These are phyloP conservation scores for Kondoa subrosea DNA, from an alignment of 768 basidiomycete species.

Conservation along the genomic window DNA sequence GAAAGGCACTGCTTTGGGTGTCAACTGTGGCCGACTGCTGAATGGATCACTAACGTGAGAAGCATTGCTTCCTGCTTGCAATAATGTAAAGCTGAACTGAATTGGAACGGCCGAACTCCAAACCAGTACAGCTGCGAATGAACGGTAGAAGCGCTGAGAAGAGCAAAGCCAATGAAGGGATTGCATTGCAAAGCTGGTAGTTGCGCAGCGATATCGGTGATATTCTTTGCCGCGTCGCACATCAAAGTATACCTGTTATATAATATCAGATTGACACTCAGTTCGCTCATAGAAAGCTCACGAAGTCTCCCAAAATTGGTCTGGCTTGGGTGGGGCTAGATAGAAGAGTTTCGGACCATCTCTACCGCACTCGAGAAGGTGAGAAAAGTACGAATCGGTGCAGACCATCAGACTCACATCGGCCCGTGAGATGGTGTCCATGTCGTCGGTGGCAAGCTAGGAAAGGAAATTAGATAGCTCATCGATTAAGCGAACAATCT, in stretches of 20 bases:
- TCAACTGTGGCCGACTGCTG: not conserved
- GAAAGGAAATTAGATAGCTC: too few species aligned
- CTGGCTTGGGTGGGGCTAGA: not conserved
- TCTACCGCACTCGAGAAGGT: too few species aligned
- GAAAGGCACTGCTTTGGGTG: not conserved
- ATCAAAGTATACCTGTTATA: too few species aligned
- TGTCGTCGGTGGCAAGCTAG: not conserved
- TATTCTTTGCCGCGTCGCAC: not conserved
- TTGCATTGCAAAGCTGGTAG: not conserved
- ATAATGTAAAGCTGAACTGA: not conserved
- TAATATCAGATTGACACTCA: too few species aligned
- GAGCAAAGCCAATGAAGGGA: conserved; percentile 2
- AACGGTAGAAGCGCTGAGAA: not conserved
- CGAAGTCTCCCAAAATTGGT: not conserved
- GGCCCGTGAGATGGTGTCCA: not conserved
- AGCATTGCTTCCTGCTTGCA: not conserved
- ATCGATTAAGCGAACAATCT: too few species aligned
- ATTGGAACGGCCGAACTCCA: not conserved
- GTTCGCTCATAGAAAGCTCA: too few species aligned
- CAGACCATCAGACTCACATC: too few species aligned
- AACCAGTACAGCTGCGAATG: not conserved
- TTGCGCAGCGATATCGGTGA: not conserved
- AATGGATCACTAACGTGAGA: not conserved
- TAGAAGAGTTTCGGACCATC: not conserved
- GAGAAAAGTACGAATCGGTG: too few species aligned